Base-by-base conservation (phyloP, 2,329 filamentous ascomycete genomes). In the Arthrobotrys sphaeroides region DNA sequence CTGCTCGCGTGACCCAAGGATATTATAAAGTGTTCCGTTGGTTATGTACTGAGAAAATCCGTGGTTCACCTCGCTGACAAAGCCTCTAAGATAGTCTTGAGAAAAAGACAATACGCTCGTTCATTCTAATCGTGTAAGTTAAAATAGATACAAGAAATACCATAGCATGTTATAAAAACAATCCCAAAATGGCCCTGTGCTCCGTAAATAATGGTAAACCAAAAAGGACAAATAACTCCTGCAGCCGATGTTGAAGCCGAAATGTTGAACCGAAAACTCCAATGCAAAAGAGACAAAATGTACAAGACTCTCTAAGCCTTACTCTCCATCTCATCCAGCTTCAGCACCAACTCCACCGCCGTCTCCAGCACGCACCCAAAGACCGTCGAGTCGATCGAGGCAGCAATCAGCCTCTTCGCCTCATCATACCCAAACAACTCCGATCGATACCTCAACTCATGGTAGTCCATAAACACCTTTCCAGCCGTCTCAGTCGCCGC, bases 391-490 rank as follows among this genome's bases (percentile, higher is more conserved):
- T 74, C 70, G 20, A 74, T 68, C 24, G 70, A 74, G 4, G 24
- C 62, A 4, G 45, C 55, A 26, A 74, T 74, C 42, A 65, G n/a
- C 16, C 33, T 33, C 28, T 70, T 65, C 6, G 73, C 73, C n/a
- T 69, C 73, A 10, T 76, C 73, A 20, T 70, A 76, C n/a, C 26
- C 47, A 33, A 76, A 67, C 26, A 76, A 28, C 40, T 76, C 57
- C 26, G 65, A 57, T 16, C 47, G 42, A 26, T 76, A 76, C 22
- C 53, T 33, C 22, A 76, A 28, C 49, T 76, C 73, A 26, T 76
- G 73, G 24, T 69, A 70, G 33, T 76, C 73, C 47, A 70, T 70
- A 51, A 76, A 70, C 1, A 60, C 65, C 31, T 69, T 76, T 0
- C 60, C 59, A 5, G 22, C 20, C 5, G n/a, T 43, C 9, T 47